A percentile compares a stretch with the other conserved stretches of the same genome.
Conservation (phyloP, 352 stramenopile genomes). For the Phytophthora ramorum region DNA sequence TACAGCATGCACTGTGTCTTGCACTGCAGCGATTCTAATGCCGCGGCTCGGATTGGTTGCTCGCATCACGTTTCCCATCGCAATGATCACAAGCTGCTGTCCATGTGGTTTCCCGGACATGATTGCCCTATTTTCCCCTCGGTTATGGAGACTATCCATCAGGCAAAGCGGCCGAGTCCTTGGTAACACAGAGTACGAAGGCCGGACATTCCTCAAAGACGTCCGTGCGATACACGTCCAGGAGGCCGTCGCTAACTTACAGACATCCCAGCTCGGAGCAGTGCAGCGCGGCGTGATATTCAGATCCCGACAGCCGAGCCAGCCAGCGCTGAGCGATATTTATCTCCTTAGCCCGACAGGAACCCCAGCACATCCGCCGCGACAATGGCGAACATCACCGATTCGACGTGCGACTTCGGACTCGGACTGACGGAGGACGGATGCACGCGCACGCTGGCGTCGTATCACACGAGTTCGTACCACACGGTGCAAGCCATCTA, state of each 20-base stretch:
- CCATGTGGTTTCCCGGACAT: constrained; percentile 44
- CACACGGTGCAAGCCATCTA: constrained; percentile 43
- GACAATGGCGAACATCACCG: constrained; percentile 45
- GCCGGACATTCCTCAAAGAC: constrained; percentile 33
- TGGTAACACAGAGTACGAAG: constrained; percentile 14
- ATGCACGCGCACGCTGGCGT: constrained; percentile 44
- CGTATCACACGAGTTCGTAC: constrained; percentile 37
- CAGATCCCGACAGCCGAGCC: constrained; percentile 15
- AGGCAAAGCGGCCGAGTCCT: constrained; percentile 2
- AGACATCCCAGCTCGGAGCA: constrained; percentile 2
- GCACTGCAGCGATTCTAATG: constrained; percentile 15
- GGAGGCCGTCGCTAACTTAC: constrained; percentile 12
- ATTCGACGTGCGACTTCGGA: constrained; percentile 45
- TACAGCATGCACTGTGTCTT: constrained; percentile 34
- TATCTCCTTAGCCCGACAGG: constrained; percentile 20
- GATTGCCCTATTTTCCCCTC: constrained; percentile 15
- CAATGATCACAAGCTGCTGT: constrained; percentile 22
- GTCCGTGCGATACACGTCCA: constrained; percentile 17
- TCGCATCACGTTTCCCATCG: constrained; percentile 29
- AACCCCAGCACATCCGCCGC: constrained; percentile 9
- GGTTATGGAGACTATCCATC: constrained; percentile 23
- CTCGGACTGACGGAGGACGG: constrained; percentile 35
- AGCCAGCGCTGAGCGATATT: constrained; percentile 25
- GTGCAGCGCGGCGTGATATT: constrained; percentile 2
- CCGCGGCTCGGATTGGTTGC: constrained; percentile 25